Base-by-base conservation (phyloP, 768 basidiomycete species). In the Termitomyces sp. region DNA sequence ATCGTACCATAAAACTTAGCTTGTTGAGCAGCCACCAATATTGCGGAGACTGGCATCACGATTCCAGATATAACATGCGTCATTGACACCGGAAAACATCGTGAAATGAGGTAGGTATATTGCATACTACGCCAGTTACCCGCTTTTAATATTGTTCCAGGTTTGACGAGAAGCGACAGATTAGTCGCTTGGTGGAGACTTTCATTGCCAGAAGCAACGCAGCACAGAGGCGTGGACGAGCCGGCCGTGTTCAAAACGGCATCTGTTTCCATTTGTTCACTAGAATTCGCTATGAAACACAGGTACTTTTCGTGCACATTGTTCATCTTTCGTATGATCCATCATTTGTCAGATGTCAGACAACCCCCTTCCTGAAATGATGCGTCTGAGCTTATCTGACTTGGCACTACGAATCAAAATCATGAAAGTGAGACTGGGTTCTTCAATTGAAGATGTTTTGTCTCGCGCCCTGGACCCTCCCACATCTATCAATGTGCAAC, bases 31-130 rank as follows among this genome's bases (percentile, higher is more conserved):
- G 91, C 91, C 3, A 93, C 92, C 35, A 93, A 96, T 66, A 93
- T 95, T 63, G 90, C 93, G 16, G 96, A 99, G 72, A 99, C 96
- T 14, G 96, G 96, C 64, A 92, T 99, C 55, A 99, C 97, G 1
- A 99, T 99, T 55, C 96, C 96, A 6, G 97, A 99, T 65, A 91
- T 97, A 58, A 96, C 94, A 9, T 94, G 93, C 63, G 96, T 98
- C 24, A 93, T 98, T 59, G 96, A 99, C 67, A 84, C 87, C 0
- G 94, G 95, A 49, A 94, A 91, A 66, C 94, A 97, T 68, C 81
- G 92, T 62, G 94, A 97, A 74, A 97, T 97, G 88, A 84, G 88
- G 87, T 88, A 57, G 88, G 87, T 88, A 57, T 51, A 65, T 65
- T n/a, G 45, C 30, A 22, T 14, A 38, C 33, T 16, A 28, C 54